Percentiles rank a stretch among this genome's conserved stretches.
Evolutionary conservation across 1,284 basidiomycete genomes (phyloP).

Genomic region (Fereydounia khargensis): DNA sequence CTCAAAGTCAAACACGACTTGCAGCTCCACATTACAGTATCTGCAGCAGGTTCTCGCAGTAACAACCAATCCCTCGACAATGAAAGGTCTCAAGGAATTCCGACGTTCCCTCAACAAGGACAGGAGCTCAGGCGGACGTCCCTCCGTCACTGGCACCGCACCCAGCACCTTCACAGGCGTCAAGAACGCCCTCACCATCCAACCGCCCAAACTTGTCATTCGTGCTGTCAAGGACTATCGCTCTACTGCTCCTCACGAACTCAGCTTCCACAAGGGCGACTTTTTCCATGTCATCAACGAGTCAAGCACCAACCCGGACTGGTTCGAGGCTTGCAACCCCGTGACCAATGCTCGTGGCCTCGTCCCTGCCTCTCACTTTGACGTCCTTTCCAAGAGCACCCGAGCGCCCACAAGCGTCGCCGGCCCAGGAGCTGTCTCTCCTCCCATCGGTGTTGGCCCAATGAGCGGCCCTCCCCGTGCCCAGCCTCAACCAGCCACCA

Average conservation of each 20-base stretch:
- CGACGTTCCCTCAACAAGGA: conserved; percentile 51
- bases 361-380: conserved; percentile 83
- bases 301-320: conserved; percentile 57
- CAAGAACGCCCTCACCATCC: conserved; percentile 40
- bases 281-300: conserved; percentile 94
- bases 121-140: conserved; percentile 34
- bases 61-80: too few species aligned
- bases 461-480: not conserved
- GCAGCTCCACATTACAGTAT: too few species aligned
- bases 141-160: conserved; percentile 4
- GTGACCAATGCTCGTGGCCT: conserved; percentile 84
- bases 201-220: conserved; percentile 91
- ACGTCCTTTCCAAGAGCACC: conserved; percentile 55
- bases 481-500: not conserved
- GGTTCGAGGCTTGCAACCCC: conserved; percentile 66
- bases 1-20: too few species aligned
- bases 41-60: too few species aligned
- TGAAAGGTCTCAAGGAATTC: conserved; percentile 54
- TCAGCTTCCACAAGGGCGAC: conserved; percentile 90
- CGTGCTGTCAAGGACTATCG: conserved; percentile 73
- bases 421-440: conserved; percentile 23
- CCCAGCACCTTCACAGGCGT: conserved; percentile 30
- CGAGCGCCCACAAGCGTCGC: conserved; percentile 16
- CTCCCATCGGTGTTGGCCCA: conserved; percentile 20
- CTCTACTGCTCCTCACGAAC: conserved; percentile 76